Conservation (phyloP, 495 filamentous ascomycete genomes). For the Penicillium odoratum region DNA sequence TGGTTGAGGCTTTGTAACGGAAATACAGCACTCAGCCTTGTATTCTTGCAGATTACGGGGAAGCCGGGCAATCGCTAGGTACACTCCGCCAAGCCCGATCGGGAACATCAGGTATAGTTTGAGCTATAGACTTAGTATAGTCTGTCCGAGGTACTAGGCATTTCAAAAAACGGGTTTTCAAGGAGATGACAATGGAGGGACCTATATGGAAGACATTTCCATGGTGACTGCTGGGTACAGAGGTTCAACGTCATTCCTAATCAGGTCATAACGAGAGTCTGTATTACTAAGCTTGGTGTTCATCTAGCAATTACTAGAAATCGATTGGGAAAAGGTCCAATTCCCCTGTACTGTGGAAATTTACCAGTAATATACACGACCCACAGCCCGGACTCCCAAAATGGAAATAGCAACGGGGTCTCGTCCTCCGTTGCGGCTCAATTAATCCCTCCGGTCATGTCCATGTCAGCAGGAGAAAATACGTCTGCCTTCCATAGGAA, state of each 20-base stretch:
- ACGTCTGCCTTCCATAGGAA: background rate
- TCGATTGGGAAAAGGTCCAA: background rate
- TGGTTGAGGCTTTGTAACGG: conserved; percentile 13
- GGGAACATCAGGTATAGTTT: too few species aligned
- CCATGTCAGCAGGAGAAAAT: background rate
- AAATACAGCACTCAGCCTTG: conserved; percentile 2
- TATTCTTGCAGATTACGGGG: background rate
- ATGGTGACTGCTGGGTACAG: too few species aligned
- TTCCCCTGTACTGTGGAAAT: background rate
- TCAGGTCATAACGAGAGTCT: too few species aligned
- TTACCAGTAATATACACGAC: conserved; percentile 10
- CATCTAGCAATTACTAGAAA: background rate
- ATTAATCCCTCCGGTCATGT: conserved; percentile 1
- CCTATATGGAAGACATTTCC: too few species aligned
- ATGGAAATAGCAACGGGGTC: conserved; percentile 17
- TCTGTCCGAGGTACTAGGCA: too few species aligned
- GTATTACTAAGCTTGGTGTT: too few species aligned
- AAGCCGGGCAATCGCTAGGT: background rate
- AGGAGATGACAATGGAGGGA: too few species aligned
- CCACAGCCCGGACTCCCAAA: conserved; percentile 17
- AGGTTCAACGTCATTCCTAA: too few species aligned
- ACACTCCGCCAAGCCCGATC: too few species aligned
- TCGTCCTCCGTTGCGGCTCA: conserved; percentile 1
- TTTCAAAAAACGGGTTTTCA: too few species aligned
- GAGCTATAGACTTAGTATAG: too few species aligned